Evolutionary conservation across 2,329 filamentous ascomycete species (phyloP).

Genomic region (Curvularia sp.): DNA sequence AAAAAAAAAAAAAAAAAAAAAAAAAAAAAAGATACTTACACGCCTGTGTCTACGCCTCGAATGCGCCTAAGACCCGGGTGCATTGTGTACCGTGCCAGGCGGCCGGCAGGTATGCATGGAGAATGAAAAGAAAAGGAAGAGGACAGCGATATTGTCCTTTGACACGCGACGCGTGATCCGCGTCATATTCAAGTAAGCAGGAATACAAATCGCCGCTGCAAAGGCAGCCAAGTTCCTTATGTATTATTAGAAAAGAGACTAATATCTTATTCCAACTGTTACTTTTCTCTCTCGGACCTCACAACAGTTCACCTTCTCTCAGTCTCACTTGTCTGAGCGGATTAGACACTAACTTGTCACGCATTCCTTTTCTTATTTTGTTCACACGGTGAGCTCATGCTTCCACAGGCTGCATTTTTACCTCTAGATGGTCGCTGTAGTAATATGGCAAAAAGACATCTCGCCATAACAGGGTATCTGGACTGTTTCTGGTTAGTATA

Average conservation of each 20-base stretch:
- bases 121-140: too few relatives aligned
- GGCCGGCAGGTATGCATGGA: too few relatives aligned
- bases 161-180: too few relatives aligned
- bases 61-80: too few relatives aligned
- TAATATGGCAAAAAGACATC: slow-evolving; percentile 36
- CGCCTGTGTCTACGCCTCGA: too few relatives aligned
- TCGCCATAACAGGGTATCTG: slow-evolving; percentile 26
- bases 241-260: not conserved
- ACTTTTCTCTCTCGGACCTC: not conserved
- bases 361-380: not conserved
- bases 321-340: not conserved
- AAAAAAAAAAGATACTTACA: too few relatives aligned
- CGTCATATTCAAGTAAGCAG: too few relatives aligned
- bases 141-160: too few relatives aligned
- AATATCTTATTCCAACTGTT: not conserved
- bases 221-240: not conserved
- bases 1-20: too few relatives aligned
- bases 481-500: slow-evolving; percentile 23
- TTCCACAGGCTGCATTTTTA: slow-evolving; percentile 19
- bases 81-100: too few relatives aligned
- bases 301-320: not conserved
- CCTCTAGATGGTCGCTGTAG: slow-evolving; percentile 31
- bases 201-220: not conserved
- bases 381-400: not conserved
- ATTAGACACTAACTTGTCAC: not conserved